Base-by-base conservation (phyloP, 2,329 filamentous ascomycete species). In the Aspergillus sp. region DNA sequence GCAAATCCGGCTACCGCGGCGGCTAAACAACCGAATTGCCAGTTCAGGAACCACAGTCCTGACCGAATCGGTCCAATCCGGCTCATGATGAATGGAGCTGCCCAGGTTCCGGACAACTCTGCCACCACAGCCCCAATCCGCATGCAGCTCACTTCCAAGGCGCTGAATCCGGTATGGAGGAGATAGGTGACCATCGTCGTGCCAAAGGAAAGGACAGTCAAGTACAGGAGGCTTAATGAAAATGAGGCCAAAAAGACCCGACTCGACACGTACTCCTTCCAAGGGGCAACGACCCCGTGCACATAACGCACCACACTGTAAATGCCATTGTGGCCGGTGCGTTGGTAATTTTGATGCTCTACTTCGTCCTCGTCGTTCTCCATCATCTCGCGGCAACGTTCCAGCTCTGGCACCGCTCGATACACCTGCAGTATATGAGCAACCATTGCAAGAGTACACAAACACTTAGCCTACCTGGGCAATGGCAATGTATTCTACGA, bases 11-110 rank as follows among this genome's bases (percentile, higher is more conserved):
- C 59, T 3, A 78, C 67, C 0, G 76, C 81, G 0, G 66, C 72
- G 1, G 72, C 73, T 4, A 86, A 71, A 58, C 79, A 84, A 2
- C 74, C 52, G n/a, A 87, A 74, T 64, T 91, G 87, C 81, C 85
- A 88, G 50, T 80, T 85, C 9, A 87, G 64, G 56, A 83, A 84
- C 88, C 88, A 91, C 3, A 91, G 76, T 0, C 88, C 88, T 0
- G 81, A 78, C n/a, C 88, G 75, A 6, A 89, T 74, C 1, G 79
- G 72, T 0, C 85, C 83, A 36, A 87, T 79, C 36, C 68, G 71
- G 2, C 68, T 67, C 64, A 83, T 79, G 4, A 79, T 69, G 14
- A 71, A 62, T 0, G 81, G 81, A 1, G 80, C 81, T 6, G 79
- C 66, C 59, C 80, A 74, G 2, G 81, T 83, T 10, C 79, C 79